These are phyloP conservation scores for Diaporthe helianthi DNA, from an alignment of 2,329 filamentous ascomycete species.

Conservation along the genomic window DNA sequence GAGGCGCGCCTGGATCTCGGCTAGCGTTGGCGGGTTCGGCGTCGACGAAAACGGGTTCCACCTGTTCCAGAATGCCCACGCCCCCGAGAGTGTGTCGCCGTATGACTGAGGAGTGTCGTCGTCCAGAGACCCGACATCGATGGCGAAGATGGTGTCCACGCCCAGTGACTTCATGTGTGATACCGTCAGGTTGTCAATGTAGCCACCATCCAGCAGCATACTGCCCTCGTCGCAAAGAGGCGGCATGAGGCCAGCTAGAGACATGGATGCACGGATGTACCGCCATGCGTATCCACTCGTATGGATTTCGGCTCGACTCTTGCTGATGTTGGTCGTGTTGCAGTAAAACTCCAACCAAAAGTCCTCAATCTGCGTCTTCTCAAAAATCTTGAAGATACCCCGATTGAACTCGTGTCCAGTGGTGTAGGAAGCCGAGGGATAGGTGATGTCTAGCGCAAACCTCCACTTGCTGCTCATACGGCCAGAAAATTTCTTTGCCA, in stretches of 20 bases:
- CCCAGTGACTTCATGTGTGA: constrained; percentile 96
- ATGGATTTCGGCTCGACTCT: constrained; percentile 89
- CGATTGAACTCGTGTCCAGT: constrained; percentile 99
- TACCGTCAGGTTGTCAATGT: constrained; percentile 96
- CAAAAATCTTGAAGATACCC: constrained; percentile 98
- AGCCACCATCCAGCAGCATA: constrained; percentile 96
- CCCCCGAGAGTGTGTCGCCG: constrained; percentile 90
- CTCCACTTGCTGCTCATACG: constrained; percentile 99
- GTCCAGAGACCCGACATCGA: constrained; percentile 92
- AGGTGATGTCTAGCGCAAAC: constrained; percentile 95
- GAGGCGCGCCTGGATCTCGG: constrained; percentile 92
- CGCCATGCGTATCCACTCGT: constrained; percentile 97
- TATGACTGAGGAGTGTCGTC: constrained; percentile 92
- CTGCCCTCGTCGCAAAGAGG: constrained; percentile 96
- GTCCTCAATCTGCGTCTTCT: constrained; percentile 95
- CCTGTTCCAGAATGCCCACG: constrained; percentile 93
- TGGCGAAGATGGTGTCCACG: constrained; percentile 91
- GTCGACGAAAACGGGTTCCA: constrained; percentile 94
- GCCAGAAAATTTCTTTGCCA: constrained; percentile 95
- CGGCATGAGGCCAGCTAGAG: constrained; percentile 87
- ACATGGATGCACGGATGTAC: constrained; percentile 97
- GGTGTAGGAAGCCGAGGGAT: constrained; percentile 95
- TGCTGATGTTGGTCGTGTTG: constrained; percentile 99
- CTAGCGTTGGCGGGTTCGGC: constrained; percentile 91
- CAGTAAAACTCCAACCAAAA: constrained; percentile 99